Conservation (phyloP, 345 rosid genomes). For the Eucalyptus curtisii region DNA sequence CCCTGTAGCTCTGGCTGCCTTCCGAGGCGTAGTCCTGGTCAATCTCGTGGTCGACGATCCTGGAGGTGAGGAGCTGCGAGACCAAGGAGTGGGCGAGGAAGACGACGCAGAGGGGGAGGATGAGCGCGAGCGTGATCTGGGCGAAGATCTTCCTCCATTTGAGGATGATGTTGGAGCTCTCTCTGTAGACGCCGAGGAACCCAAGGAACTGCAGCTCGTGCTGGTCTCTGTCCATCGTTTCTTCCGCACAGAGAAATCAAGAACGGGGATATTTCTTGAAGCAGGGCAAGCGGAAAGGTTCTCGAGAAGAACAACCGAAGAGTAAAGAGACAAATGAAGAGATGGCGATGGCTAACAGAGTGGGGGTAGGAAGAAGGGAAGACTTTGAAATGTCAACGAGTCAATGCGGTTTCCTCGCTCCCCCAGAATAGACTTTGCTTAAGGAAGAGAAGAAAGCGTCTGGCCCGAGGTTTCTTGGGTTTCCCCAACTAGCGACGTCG, state of each 20-base stretch:
- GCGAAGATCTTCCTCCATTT: slow-evolving; percentile 28
- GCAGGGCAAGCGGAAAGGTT: background rate
- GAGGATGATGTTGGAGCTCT: slow-evolving; percentile 34
- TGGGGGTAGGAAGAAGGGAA: too few relatives aligned
- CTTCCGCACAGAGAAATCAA: background rate
- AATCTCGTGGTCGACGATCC: background rate
- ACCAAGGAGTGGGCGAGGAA: slow-evolving; percentile 16
- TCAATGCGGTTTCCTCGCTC: too few relatives aligned
- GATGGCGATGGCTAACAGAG: too few relatives aligned
- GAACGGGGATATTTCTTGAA: background rate
- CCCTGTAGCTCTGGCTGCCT: background rate
- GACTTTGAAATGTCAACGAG: too few relatives aligned
- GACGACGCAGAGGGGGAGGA: slow-evolving; percentile 42
- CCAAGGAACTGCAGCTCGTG: slow-evolving; percentile 36
- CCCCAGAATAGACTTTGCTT: too few relatives aligned
- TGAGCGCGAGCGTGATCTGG: slow-evolving; percentile 26
- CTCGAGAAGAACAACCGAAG: background rate
- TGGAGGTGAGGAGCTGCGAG: slow-evolving; percentile 7
- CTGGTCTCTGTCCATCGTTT: slow-evolving; percentile 26
- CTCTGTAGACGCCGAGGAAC: slow-evolving; percentile 15
- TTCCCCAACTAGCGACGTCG: too few relatives aligned
- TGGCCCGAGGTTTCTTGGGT: too few relatives aligned
- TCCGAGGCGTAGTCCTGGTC: background rate
- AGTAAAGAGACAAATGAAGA: too few relatives aligned
- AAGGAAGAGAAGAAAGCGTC: too few relatives aligned